Conservation (phyloP, 768 basidiomycete species). For the Termitomyces sp. region DNA sequence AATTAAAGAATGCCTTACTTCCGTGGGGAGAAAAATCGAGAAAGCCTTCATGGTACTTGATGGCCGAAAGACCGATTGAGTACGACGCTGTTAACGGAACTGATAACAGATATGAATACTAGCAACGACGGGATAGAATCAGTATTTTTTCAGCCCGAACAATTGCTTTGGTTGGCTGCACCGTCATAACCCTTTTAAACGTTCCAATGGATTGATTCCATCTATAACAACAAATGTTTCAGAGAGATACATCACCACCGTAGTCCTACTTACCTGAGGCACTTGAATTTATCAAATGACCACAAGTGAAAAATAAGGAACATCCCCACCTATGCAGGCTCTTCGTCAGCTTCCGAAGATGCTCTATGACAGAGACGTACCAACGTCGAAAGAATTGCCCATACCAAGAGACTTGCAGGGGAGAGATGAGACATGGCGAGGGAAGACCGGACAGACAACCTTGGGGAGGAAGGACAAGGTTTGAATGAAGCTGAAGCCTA, state of each 20-base stretch:
- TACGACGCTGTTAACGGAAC: conserved; percentile 58
- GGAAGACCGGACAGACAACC: no score
- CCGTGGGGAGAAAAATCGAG: conserved; percentile 38
- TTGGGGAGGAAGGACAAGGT: no score
- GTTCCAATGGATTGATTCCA: conserved; percentile 68
- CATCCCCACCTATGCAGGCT: conserved; percentile 38
- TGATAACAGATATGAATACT: conserved; percentile 70
- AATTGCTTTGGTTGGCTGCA: conserved; percentile 30
- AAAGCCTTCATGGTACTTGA: conserved; percentile 74
- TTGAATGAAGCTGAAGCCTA: no score
- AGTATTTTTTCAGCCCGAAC: neutral
- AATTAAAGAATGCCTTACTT: conserved; percentile 34
- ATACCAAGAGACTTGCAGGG: conserved; percentile 56
- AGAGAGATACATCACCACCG: neutral
- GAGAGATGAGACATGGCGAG: conserved; percentile 50
- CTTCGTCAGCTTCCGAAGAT: neutral
- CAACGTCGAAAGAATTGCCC: conserved; percentile 49
- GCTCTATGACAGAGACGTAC: conserved; percentile 30
- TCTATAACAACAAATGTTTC: conserved; percentile 26
- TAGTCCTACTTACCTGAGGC: conserved; percentile 45
- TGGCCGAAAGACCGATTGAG: conserved; percentile 56
- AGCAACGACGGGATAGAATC: neutral
- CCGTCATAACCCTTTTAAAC: conserved; percentile 68
- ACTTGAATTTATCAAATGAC: conserved; percentile 77
- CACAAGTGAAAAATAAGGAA: conserved; percentile 74